Percentiles rank a stretch among this genome's conserved stretches.
These are phyloP conservation scores for Xanthoconium purpureum DNA, from an alignment of 768 basidiomycete species.

Conservation along the genomic window DNA sequence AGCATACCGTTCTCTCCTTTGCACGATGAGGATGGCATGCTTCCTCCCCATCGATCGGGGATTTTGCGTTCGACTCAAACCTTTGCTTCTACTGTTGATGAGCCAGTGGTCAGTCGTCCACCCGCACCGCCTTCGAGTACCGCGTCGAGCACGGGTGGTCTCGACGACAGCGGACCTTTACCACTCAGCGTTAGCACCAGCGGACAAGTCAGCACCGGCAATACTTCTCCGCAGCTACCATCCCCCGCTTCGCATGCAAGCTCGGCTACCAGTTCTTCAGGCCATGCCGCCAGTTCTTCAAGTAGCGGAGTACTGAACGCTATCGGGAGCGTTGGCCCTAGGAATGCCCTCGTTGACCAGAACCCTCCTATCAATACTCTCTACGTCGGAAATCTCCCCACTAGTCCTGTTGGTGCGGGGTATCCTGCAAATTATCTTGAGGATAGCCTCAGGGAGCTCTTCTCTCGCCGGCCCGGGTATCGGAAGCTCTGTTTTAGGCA, in stretches of 20 bases:
- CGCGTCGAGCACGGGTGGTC: constrained; percentile 43
- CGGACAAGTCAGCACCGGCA: constrained; percentile 30
- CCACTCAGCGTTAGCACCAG: constrained; percentile 49
- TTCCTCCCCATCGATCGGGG: constrained; percentile 31
- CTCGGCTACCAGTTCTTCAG: constrained; percentile 40
- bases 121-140: constrained; percentile 38
- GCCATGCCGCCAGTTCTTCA: constrained; percentile 30
- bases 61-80: constrained; percentile 26
- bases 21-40: constrained; percentile 33
- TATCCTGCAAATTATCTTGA: constrained; percentile 82
- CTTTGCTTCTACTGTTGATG: constrained; percentile 24
- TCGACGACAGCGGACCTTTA: constrained; percentile 31
- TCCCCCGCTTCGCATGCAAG: constrained; percentile 70
- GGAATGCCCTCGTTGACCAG: constrained; percentile 64
- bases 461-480: constrained; percentile 77
- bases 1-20: constrained; percentile 20
- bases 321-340: constrained; percentile 26
- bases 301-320: constrained; percentile 25
- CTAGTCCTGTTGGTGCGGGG: constrained; percentile 65
- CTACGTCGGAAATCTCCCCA: constrained; percentile 98
- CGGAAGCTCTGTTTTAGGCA: constrained; percentile 92
- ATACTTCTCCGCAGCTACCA: constrained; percentile 67
- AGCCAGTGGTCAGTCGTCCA: constrained; percentile 26
- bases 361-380: constrained; percentile 98
- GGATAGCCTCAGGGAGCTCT: constrained; percentile 80